Percentiles rank a stretch among this genome's conserved stretches.
These are phyloP conservation scores for Talaromyces sp. DNA, from an alignment of 2,329 filamentous ascomycete genomes.

Conservation along the genomic window DNA sequence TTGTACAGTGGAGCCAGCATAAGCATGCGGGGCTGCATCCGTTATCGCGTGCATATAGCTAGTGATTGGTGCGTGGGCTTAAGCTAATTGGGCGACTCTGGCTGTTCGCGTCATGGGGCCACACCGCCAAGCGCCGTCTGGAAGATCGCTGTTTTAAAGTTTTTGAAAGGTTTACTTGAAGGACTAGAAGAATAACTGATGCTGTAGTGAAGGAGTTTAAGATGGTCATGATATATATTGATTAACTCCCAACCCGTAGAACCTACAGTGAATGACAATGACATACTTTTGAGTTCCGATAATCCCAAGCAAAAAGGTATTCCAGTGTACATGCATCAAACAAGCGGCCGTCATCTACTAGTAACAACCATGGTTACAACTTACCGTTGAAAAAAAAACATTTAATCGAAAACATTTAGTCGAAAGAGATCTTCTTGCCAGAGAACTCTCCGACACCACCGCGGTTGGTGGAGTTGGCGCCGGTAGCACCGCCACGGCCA, in stretches of 20 bases:
- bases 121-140: background rate
- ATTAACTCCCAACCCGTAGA: background rate
- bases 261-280: background rate
- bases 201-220: background rate
- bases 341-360: background rate
- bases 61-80: conserved; percentile 8
- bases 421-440: conserved; percentile 76
- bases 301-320: conserved; percentile 10
- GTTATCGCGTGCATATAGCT: conserved; percentile 2
- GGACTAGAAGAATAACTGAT: too few relatives aligned
- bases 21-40: conserved; percentile 3
- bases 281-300: conserved; percentile 8
- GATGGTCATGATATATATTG: conserved; percentile 1
- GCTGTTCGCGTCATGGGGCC: conserved; percentile 7
- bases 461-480: conserved; percentile 41
- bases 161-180: background rate
- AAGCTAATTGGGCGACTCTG: background rate
- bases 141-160: background rate
- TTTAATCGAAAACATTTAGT: conserved; percentile 39
- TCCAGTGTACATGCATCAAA: conserved; percentile 13
- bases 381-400: conserved; percentile 17
- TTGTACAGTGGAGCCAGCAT: background rate
- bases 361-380: conserved; percentile 7
- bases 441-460: conserved; percentile 57
- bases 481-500: conserved; percentile 38